Evolutionary conservation across 768 basidiomycete species (phyloP).

Genomic region (Boletus speciosus): DNA sequence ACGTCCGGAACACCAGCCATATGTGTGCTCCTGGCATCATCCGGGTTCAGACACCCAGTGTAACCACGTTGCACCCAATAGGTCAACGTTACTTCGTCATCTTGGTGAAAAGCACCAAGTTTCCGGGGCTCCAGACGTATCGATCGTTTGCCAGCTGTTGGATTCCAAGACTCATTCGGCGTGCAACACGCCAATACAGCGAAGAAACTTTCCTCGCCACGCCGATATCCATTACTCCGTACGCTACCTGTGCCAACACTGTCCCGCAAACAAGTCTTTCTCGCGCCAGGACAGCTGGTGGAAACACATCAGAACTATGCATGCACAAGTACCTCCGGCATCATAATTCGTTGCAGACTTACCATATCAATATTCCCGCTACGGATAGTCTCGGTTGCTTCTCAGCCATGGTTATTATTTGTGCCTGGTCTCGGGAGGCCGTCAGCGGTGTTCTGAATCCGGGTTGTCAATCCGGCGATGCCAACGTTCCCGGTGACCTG

Average conservation of each 20-base stretch:
- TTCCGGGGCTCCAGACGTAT: neutral
- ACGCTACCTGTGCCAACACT: constrained; percentile 14
- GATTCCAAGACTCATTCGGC: neutral
- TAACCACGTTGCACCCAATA: neutral
- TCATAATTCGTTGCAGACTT: neutral
- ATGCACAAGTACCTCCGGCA: neutral
- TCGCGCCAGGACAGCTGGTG: constrained; percentile 21
- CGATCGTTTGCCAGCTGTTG: constrained; percentile 10
- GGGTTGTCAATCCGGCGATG: too few species aligned
- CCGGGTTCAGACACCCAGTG: neutral
- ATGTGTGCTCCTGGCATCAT: constrained; percentile 14
- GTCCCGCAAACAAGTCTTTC: constrained; percentile 12
- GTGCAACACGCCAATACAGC: constrained; percentile 1
- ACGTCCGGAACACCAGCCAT: neutral
- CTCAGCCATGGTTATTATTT: too few species aligned
- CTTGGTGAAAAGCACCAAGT: constrained; percentile 11
- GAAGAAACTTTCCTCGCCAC: constrained; percentile 19
- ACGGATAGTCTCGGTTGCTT: too few species aligned
- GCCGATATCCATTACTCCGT: constrained; percentile 14
- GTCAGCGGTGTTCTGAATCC: too few species aligned
- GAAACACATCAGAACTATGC: constrained; percentile 12
- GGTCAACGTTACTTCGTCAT: constrained; percentile 16
- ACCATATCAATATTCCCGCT: neutral
- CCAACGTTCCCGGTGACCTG: too few species aligned
- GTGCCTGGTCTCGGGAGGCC: too few species aligned